Percentiles rank a stretch among this genome's conserved stretches.
Conservation (phyloP, 345 rosid species). For the Microcos paniculata region DNA sequence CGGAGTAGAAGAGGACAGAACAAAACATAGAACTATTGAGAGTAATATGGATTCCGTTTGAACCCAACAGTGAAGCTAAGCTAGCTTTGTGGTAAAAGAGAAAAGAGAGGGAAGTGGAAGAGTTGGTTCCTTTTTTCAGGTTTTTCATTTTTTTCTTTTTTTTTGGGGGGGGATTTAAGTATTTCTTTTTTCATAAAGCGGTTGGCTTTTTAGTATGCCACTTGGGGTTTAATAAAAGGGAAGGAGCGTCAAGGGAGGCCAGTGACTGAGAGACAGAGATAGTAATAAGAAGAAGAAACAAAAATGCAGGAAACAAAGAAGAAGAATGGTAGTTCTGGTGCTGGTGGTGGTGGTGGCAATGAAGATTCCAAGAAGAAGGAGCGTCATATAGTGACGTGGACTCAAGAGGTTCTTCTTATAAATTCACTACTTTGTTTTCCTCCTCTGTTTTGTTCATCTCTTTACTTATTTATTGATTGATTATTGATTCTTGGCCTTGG, state of each 20-base stretch:
- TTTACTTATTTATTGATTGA: neutral
- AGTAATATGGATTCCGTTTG: constrained; percentile 38
- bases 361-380: constrained; percentile 90
- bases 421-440: neutral
- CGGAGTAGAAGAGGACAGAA: constrained; percentile 2
- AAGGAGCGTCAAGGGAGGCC: constrained; percentile 49
- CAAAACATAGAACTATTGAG: constrained; percentile 24
- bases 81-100: constrained; percentile 6
- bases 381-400: constrained; percentile 80
- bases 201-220: constrained; percentile 55
- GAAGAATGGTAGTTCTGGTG: constrained; percentile 35
- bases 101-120: constrained; percentile 21
- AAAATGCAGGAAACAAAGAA: constrained; percentile 58
- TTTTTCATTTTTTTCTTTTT: constrained; percentile 5
- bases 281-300: neutral
- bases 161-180: constrained; percentile 8
- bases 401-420: constrained; percentile 52
- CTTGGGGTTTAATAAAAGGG: constrained; percentile 52
- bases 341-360: constrained; percentile 27
- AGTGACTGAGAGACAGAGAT: neutral
- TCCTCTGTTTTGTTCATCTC: constrained; percentile 23
- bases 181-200: constrained; percentile 15
- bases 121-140: constrained; percentile 21
- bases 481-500: constrained; percentile 22
- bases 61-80: constrained; percentile 60